Percentiles rank a stretch among this genome's conserved stretches.
Evolutionary conservation across 176 grass and related monocot species (phyloP).

Genomic region (Themeda triandra): DNA sequence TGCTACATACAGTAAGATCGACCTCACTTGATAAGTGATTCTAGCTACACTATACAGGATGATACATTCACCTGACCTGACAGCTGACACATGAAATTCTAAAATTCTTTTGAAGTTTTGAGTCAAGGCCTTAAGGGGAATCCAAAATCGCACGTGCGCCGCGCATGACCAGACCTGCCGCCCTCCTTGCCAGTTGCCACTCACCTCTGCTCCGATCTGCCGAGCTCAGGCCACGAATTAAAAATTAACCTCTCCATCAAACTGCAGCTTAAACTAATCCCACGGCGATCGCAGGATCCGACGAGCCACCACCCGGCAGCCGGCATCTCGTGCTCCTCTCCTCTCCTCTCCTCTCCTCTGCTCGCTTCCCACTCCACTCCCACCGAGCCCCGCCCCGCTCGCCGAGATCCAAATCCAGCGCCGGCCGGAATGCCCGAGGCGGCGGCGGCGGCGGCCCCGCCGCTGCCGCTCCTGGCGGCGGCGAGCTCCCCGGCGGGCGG

Average conservation of each 20-base stretch:
- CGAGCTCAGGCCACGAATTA: not conserved
- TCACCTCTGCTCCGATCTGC: conserved; percentile 23
- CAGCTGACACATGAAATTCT: no score
- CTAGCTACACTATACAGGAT: no score
- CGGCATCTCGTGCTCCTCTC: not conserved
- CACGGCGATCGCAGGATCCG: conserved; percentile 24
- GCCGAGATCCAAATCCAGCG: conserved; percentile 33
- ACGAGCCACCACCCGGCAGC: not conserved
- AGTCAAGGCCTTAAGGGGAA: no score
- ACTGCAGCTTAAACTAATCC: conserved; percentile 18
- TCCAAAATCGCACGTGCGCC: not conserved
- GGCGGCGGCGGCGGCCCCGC: not conserved
- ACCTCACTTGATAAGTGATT: no score
- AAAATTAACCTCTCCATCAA: conserved; percentile 30
- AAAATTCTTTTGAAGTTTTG: no score
- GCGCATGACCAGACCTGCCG: not conserved
- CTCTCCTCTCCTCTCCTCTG: no score
- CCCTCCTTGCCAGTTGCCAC: not conserved
- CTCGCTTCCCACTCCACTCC: conserved; percentile 24
- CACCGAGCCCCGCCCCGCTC: no score
- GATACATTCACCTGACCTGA: no score
- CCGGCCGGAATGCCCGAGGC: not conserved
- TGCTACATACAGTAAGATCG: no score
- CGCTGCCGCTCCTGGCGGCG: not conserved
- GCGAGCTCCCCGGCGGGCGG: conserved; percentile 13